Evolutionary conservation across 768 basidiomycete species (phyloP), one percentile per base, ranked within the genome.

Genomic region (Kondoa malvinella): DNA sequence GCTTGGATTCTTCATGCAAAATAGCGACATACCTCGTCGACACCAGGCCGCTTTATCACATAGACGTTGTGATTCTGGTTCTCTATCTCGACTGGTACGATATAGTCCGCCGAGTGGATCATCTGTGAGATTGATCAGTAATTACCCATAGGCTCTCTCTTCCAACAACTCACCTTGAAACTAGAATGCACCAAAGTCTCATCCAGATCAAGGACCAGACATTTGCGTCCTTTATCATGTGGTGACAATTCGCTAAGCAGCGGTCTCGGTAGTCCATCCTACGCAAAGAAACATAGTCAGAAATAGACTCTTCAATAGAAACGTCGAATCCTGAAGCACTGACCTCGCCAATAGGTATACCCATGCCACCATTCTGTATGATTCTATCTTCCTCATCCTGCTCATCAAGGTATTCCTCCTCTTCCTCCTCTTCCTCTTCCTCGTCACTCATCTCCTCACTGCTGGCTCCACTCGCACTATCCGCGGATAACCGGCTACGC

Each of bases 51-150:
- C 78, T 97, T 97, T 78, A 97, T 89, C 62, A 97, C 95, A 78
- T 97, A 96, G 72, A 97, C 92, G 75, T 99, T 96, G 77, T 99
- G 95, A 83, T 87, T 89, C 75, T 95, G 88, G 72, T 89, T 92
- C 76, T 99, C 95, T 71, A 99, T 99, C 78, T 97, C 95, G 29
- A 99, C 95, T 2, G 95, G 95, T 1, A 99, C 94, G 71, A 97
- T 89, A 77, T 91, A 99, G 80, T 99, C 95, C 32, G 94, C 92
- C 74, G 91, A 88, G 71, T 82, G 82, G 69, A 97, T 89, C 66
- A 92, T 88, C 92, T 97, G 76, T 16, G 69, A 30, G 34, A 61
- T 15, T 34, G 26, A 34, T 25, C 15, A 64, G 29, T 21, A 31
- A 25, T 63, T 32, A 66, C 14, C 34, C 15, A 60, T 66, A 67